Evolutionary conservation across 768 basidiomycete genomes (phyloP).

Genomic region (Naematelia encephala): DNA sequence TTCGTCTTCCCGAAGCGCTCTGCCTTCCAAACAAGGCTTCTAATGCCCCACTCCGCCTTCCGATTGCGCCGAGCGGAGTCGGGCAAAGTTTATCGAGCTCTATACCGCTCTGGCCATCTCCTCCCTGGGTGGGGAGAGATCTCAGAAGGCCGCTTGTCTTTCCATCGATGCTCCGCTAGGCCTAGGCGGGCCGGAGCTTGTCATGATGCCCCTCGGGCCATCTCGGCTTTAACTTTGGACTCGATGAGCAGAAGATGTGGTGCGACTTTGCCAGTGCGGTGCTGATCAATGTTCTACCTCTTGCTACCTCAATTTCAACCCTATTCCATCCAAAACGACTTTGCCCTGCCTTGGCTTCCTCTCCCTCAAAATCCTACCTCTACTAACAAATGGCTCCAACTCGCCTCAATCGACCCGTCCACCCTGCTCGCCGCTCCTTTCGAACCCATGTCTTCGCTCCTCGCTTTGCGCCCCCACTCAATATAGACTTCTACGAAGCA

Average conservation of each 20-base stretch:
- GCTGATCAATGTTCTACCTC: background rate
- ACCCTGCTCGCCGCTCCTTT: background rate
- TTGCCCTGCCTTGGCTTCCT: background rate
- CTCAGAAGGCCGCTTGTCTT: too few relatives aligned
- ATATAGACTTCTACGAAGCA: background rate
- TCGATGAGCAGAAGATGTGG: background rate
- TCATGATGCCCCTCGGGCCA: background rate
- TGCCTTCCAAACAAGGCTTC: too few relatives aligned
- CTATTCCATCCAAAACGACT: background rate
- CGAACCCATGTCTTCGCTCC: background rate
- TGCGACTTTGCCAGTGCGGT: background rate
- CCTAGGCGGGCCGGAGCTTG: too few relatives aligned
- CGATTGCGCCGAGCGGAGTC: background rate
- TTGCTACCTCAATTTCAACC: background rate
- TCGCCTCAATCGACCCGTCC: background rate
- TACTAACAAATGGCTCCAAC: background rate
- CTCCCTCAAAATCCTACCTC: background rate
- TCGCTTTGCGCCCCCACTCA: background rate
- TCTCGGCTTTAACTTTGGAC: background rate
- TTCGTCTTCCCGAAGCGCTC: too few relatives aligned
- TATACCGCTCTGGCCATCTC: too few relatives aligned
- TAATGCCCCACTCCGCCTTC: too few relatives aligned
- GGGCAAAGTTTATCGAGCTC: background rate
- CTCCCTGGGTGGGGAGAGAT: too few relatives aligned
- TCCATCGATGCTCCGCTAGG: too few relatives aligned